A percentile compares a stretch with the other conserved stretches of the same genome.
phyloP scores from a whole-genome alignment of 352 stramenopile genomes.

The Globisporangium camurandrum region DNA sequence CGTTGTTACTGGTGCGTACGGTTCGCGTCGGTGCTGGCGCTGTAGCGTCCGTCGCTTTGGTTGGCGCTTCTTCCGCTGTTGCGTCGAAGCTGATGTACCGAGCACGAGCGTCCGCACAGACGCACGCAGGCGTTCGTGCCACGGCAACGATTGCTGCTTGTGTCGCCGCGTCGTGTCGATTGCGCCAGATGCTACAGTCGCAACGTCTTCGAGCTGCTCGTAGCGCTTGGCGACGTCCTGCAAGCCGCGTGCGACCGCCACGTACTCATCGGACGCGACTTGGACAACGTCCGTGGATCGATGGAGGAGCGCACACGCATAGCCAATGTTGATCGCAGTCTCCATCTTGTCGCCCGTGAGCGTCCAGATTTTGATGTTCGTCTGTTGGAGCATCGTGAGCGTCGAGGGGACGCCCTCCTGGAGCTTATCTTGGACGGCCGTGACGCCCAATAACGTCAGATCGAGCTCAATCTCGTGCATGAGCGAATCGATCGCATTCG shows the following conservation, averaged over 20 bases:
- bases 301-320: conserved; percentile 79
- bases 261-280: conserved; percentile 49
- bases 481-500: conserved; percentile 67
- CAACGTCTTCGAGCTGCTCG: conserved; percentile 9
- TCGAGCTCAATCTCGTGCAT: conserved; percentile 81
- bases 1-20: conserved; percentile 12
- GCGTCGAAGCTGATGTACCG: not conserved
- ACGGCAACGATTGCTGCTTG: not conserved
- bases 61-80: conserved; percentile 4
- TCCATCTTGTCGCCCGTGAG: conserved; percentile 94
- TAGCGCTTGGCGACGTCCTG: conserved; percentile 35
- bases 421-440: conserved; percentile 91
- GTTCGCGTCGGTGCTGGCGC: not conserved
- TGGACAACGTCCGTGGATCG: conserved; percentile 75
- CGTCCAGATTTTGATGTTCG: conserved; percentile 93
- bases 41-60: conserved; percentile 1
- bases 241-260: conserved; percentile 37
- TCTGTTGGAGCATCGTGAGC: conserved; percentile 76
- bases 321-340: conserved; percentile 94
- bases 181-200: not conserved
- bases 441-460: conserved; percentile 78
- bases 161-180: conserved; percentile 4
- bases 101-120: conserved; percentile 7
- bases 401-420: conserved; percentile 87
- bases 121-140: conserved; percentile 3